Evolutionary conservation across 768 basidiomycete genomes (phyloP).

Genomic region (Panellus pusillus): DNA sequence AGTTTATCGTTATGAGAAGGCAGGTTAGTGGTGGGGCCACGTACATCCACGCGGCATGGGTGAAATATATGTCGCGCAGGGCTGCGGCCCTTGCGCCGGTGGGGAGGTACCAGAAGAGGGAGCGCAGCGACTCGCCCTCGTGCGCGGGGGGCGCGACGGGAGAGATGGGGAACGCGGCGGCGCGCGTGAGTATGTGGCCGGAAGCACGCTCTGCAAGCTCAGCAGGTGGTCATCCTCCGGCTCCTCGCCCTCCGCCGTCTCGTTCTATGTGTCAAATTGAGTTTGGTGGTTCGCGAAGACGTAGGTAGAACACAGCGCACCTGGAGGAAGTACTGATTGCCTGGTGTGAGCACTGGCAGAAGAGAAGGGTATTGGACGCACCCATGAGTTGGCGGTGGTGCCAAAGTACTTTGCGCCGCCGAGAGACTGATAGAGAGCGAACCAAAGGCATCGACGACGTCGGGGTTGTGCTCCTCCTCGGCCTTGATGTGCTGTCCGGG

Average conservation of each 20-base stretch:
- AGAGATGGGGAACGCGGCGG: slow-evolving; percentile 66
- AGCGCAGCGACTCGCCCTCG: slow-evolving; percentile 50
- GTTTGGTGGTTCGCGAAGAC: neutral
- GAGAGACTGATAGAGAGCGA: slow-evolving; percentile 69
- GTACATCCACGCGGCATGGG: slow-evolving; percentile 72
- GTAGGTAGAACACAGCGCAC: slow-evolving; percentile 40
- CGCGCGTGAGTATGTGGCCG: slow-evolving; percentile 60
- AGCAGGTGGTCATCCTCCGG: slow-evolving; percentile 44
- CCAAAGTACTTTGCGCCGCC: slow-evolving; percentile 78
- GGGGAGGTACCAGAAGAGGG: slow-evolving; percentile 72
- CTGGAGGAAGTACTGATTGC: slow-evolving; percentile 68
- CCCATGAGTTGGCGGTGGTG: slow-evolving; percentile 76
- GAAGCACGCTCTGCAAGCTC: slow-evolving; percentile 55
- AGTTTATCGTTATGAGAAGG: slow-evolving; percentile 10
- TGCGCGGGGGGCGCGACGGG: slow-evolving; percentile 36
- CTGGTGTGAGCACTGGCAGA: slow-evolving; percentile 7
- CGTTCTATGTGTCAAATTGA: slow-evolving; percentile 45
- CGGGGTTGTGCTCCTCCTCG: slow-evolving; percentile 63
- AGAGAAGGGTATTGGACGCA: slow-evolving; percentile 31
- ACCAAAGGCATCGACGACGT: slow-evolving; percentile 79
- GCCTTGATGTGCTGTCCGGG: slow-evolving; percentile 39
- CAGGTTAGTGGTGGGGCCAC: slow-evolving; percentile 23
- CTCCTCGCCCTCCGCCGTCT: slow-evolving; percentile 56
- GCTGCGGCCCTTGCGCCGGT: slow-evolving; percentile 58
- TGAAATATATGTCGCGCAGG: slow-evolving; percentile 60